phyloP scores from a whole-genome alignment of 768 basidiomycete genomes.

The Suillus weaverae region DNA sequence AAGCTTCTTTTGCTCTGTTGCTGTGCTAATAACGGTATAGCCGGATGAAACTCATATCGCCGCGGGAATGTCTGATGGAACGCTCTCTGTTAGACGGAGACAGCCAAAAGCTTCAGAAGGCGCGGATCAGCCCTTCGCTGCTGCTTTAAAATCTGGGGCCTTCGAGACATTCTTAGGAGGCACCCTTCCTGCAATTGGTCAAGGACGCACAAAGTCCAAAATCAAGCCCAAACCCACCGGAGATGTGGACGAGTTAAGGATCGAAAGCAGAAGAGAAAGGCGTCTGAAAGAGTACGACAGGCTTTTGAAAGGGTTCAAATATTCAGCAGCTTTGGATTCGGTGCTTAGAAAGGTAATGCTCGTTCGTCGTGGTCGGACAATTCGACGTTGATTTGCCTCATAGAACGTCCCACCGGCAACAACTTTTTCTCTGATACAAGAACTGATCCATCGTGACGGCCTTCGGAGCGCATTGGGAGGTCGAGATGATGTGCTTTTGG shows the following conservation, averaged over 20 bases:
- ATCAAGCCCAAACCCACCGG: slow-evolving; percentile 49
- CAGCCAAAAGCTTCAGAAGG: slow-evolving; percentile 72
- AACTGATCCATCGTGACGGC: slow-evolving; percentile 90
- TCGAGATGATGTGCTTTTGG: slow-evolving; percentile 90
- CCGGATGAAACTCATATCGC: slow-evolving; percentile 97
- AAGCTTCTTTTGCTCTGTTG: neutral
- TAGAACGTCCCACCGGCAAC: slow-evolving; percentile 84
- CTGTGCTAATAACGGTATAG: slow-evolving; percentile 40
- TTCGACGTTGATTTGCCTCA: slow-evolving; percentile 4
- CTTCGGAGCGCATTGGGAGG: slow-evolving; percentile 82
- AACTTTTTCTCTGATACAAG: slow-evolving; percentile 88
- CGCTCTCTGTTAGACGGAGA: slow-evolving; percentile 92
- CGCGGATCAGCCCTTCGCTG: slow-evolving; percentile 34
- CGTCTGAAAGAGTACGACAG: slow-evolving; percentile 86
- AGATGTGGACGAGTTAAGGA: slow-evolving; percentile 73
- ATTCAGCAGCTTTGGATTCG: slow-evolving; percentile 91
- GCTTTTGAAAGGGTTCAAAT: slow-evolving; percentile 88
- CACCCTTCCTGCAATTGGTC: slow-evolving; percentile 54
- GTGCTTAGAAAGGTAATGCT: slow-evolving; percentile 75
- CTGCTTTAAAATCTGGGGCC: slow-evolving; percentile 49
- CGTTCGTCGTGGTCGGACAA: neutral
- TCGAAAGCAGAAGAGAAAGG: slow-evolving; percentile 70
- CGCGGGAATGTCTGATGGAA: slow-evolving; percentile 97
- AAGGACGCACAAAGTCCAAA: slow-evolving; percentile 51
- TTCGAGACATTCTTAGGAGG: slow-evolving; percentile 69